Evolutionary conservation across 768 basidiomycete genomes (phyloP).

Genomic region (Suillus cothurnatus): DNA sequence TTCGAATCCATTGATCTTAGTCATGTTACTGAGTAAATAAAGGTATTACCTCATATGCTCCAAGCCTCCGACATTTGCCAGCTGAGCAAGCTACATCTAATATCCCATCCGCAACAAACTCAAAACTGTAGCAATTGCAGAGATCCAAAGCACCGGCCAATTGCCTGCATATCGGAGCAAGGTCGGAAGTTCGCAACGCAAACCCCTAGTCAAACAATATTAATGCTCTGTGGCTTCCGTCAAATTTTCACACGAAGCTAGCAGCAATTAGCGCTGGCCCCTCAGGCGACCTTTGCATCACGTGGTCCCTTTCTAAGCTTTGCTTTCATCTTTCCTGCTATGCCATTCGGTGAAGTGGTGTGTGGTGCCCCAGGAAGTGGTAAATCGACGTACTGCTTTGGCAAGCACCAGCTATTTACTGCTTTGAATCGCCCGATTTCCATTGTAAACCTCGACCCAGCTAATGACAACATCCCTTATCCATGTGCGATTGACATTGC

Average conservation of each 20-base stretch:
- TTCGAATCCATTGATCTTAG: no score
- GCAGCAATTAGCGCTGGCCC: no score
- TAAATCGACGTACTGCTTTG: constrained; percentile 87
- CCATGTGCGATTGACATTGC: constrained; percentile 88
- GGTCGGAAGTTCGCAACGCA: no score
- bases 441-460: constrained; percentile 95
- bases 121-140: no score
- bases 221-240: no score
- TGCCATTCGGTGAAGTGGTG: constrained; percentile 90
- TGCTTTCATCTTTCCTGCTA: constrained; percentile 25
- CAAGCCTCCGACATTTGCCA: not conserved
- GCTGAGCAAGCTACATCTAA: not conserved
- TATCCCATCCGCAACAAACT: not conserved
- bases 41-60: not conserved
- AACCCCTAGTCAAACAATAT: no score
- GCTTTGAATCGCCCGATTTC: constrained; percentile 86
- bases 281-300: no score
- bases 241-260: no score
- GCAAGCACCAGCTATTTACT: constrained; percentile 86
- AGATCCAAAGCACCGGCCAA: no score
- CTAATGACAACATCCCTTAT: constrained; percentile 88
- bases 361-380: constrained; percentile 86
- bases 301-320: no score
- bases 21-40: not conserved
- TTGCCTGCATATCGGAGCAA: no score